phyloP scores from a whole-genome alignment of 192 early-diverging fungal species.

The Funneliformis mosseae region DNA sequence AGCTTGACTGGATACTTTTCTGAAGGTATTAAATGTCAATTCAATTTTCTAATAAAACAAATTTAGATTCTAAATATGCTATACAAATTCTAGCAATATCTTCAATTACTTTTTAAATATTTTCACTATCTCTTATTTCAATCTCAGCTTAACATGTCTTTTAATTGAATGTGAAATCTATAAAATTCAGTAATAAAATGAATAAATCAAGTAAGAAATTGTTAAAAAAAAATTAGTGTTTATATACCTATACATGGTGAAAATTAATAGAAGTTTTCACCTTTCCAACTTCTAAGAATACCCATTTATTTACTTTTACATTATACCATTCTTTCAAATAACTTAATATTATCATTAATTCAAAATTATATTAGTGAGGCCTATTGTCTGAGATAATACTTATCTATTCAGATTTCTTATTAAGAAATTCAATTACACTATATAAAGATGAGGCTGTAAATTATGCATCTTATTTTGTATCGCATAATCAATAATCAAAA shows the following conservation, averaged over 20 bases:
- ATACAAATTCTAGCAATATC: no score
- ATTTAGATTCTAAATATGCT: no score
- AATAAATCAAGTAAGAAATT: no score
- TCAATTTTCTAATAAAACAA: no score
- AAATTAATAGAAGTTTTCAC: background rate
- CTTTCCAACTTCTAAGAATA: background rate
- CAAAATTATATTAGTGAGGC: background rate
- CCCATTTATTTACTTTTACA: background rate
- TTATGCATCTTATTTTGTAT: background rate
- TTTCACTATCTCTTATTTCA: no score
- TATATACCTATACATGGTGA: background rate
- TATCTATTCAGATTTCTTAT: background rate
- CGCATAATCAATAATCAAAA: background rate
- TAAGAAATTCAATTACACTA: background rate
- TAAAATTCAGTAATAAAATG: no score
- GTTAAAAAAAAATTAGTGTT: no score
- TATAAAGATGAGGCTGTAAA: background rate
- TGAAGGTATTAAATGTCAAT: no score
- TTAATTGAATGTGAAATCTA: no score
- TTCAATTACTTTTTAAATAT: no score
- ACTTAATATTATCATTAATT: slow-evolving; percentile 9
- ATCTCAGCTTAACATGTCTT: no score
- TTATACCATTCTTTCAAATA: background rate
- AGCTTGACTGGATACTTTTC: no score
- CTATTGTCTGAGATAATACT: background rate